Base-by-base conservation (phyloP, 495 filamentous ascomycete genomes). In the Parmelia sp. region DNA sequence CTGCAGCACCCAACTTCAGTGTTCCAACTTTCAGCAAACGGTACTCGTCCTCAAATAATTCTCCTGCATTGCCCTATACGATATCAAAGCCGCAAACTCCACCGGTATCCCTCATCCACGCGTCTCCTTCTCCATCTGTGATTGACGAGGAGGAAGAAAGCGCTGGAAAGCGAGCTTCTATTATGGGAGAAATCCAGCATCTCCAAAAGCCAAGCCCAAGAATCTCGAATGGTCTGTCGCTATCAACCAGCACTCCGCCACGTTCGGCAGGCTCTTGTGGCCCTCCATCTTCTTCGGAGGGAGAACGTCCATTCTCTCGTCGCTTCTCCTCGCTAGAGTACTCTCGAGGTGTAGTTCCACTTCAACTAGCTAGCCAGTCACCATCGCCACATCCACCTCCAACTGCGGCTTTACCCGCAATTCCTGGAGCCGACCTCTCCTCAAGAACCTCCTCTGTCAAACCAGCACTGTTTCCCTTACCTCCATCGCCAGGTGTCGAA, bases 1-100 rank as follows among this genome's bases (percentile, higher is more conserved):
- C 66, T 2, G 73, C 78, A 27, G 75, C 79, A 11, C 79, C 78
- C 3, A 81, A 82, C 64, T 82, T 81, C 60, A 82, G 80, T 61
- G 79, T 82, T 33, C 80, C 80, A 21, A 76, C 72, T 8, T 81
- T 81, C 59, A 81, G 78, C 72, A 77, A 73, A 53, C 56, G 69
- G 5, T 70, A 66, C 31, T 70, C 69, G 35, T 33, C 45, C 36
- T 62, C 66, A 27, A 44, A 40, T 25, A 64, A 40, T 42, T 60
- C 61, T n/a, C 57, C 62, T 49, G 42, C 57, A 19, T 58, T 59
- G 21, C 57, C 61, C 21, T 25, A 39, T n/a, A 53, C 60, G 9
- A 51, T 21, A 10, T 37, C 40, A 17, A 49, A 35, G 39, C 27
- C 57, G 53, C 62, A 57, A 36, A 47, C 36, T 61, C 61, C 58